Evolutionary conservation across 164 flowering plant genomes (phyloP), one percentile per base, ranked within the genome.

Genomic region (Magnolia changhungtana): DNA sequence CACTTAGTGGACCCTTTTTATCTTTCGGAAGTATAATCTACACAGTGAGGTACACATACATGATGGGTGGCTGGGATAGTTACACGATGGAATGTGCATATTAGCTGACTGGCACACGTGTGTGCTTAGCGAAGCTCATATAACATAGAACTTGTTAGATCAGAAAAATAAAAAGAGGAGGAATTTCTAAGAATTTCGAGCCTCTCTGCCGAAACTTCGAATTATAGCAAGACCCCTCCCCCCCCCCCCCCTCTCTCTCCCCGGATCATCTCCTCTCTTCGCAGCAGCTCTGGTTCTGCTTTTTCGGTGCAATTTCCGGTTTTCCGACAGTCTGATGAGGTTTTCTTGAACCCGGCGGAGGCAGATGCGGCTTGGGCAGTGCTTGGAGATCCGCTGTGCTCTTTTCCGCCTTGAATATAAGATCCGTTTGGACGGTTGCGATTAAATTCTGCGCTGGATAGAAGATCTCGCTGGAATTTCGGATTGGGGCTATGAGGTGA

Each of bases 401-500:
- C 5, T 11, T 11, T 24, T 20, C 11, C 2, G 6, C 24, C 8
- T 51, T 75, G 16, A 50, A 61, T 21, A 61, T 77, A 71, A 24
- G 61, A 19, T 71, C 19, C 13, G 72, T 50, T 75, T 52, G 4
- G 21, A 68, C 49, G 31, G 16, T 13, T 51, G 72, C 27, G 27
- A 19, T 4, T 51, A 31, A 16, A 20, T 27, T 64, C 18, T 50
- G 71, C 50, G 63, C 63, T 7, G 63, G 75, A 14, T 75, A 64
- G 68, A 72, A n/a, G 50, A 63, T 63, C 58, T 78, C 27, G 20
- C 29, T 58, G 72, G 75, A 78, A 50, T 21, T 75, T 52, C 78
- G 24, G 81, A 79, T 37, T 79, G 78, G 78, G 37, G 59, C 63
- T 75, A 55, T 50, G 78, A 75, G 76, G 81, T 79, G 27, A 27